Evolutionary conservation across 208 protist genomes (phyloP), one percentile per base, ranked within the genome.

Genomic region (Lotmaria passim): DNA sequence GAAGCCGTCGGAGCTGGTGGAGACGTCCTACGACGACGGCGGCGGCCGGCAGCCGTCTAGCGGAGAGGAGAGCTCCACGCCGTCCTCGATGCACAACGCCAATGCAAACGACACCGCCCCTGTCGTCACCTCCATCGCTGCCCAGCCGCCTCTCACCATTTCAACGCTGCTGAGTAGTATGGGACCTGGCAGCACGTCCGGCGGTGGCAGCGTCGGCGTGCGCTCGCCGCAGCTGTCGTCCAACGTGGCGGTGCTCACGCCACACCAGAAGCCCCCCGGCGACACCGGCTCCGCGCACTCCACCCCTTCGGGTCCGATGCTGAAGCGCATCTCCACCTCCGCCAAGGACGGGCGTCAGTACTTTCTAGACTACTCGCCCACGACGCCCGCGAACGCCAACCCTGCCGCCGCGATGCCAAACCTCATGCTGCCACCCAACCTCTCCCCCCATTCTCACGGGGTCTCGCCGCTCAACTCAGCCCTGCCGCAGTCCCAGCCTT

Each of bases 321-420:
- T 68, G 43, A 75, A 69, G 69, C 59, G 61, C 53, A 75, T 75
- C 34, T 56, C 69, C 4, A 75, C 69, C 44, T 58, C 69, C 15
- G 60, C 69, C 8, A 77, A 82, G 44, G 76, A 82, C 34, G 64
- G 60, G 41, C 63, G 70, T 24, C 60, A 78, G 70, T 82, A 82
- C 61, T 78, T 78, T 34, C 66, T 82, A 23, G 76, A 82, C 44
- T 82, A 71, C 66, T 74, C 65, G 7, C 66, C 69, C 19, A 47
- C 28, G 41, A 59, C 67, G 2, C 36, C 57, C 3, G 38, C 44
- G 15, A 75, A 57, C 43, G 64, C 47, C 7, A 69, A 59, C 62
- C n/a, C 52, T 33, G 15, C 48, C 3, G 62, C 38, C 2, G 51
- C 24, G 19, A 72, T 75, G 69, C 69, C 69, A n/a, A 75, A 75